Base-by-base conservation (phyloP, 768 basidiomycete species). In the Suillus plorans region DNA sequence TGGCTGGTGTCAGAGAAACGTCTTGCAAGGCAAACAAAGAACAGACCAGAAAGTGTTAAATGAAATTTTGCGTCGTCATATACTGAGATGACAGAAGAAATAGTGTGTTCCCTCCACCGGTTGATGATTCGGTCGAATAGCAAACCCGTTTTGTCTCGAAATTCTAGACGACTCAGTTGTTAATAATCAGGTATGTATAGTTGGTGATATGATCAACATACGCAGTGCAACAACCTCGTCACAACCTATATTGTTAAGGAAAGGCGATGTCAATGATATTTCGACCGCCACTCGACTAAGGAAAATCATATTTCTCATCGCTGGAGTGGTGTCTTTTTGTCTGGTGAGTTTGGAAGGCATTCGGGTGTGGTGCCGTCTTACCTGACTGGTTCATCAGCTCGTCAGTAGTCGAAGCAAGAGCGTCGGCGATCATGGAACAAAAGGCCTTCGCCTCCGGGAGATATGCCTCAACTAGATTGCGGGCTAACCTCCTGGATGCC, bases 81-180 rank as follows among this genome's bases (percentile, higher is more conserved):
- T 64, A 63, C 63, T 13, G 69, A 65, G 25, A 72, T 67, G 41
- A 64, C 34, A 63, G 66, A 67, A 57, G 73, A 70, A 39, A 86
- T 76, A n/a, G 77, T 78, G 59, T 77, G 68, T 37, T 80, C 73
- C 69, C 82, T 80, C 91, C 91, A 91, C 55, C 77, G 79, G 64
- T 81, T 76, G 64, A 88, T 75, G 13, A 85, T 80, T 31, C 72
- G 77, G 55, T 82, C 74, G 66, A 85, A 82, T 7, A 89, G 69
- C 2, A 69, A 71, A 36, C 72, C 67, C 49, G 82, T 73, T 44
- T 79, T 76, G 42, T 75, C 70, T 65, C 80, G 81, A 72, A 90
- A 88, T 44, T 78, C 90, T 90, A 61, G 44, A 28, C 22, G 42
- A 44, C 28, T 25, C 12, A 41, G n/a, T 69, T 50, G 56, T 63